Percentiles rank a stretch among this genome's conserved stretches.
Evolutionary conservation across 2,329 filamentous ascomycete species (phyloP).

Genomic region (Aspergillus eucalypticola): DNA sequence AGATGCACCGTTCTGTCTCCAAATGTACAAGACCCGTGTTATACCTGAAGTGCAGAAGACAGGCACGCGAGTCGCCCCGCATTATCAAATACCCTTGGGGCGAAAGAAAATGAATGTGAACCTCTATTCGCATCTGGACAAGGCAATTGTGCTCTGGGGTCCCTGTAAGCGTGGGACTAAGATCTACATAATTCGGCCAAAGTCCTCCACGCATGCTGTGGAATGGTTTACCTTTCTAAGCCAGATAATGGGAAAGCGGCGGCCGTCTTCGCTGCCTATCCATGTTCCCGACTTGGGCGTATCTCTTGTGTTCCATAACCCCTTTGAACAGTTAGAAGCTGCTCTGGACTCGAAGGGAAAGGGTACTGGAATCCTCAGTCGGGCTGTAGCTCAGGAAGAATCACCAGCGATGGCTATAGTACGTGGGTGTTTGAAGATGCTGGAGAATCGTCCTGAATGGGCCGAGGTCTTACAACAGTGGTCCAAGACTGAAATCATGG

Average conservation of each 20-base stretch:
- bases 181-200: constrained; percentile 64
- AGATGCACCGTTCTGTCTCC: constrained; percentile 57
- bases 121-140: constrained; percentile 66
- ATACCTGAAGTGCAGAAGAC: constrained; percentile 61
- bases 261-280: constrained; percentile 59
- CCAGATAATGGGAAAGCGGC: constrained; percentile 59
- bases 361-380: constrained; percentile 45
- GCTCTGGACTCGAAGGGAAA: constrained; percentile 42
- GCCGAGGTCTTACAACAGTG: constrained; percentile 60
- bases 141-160: constrained; percentile 65
- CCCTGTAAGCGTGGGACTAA: constrained; percentile 55
- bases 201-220: constrained; percentile 61
- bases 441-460: constrained; percentile 60
- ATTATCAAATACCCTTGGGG: constrained; percentile 59
- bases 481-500: constrained; percentile 60
- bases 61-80: constrained; percentile 55
- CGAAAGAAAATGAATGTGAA: constrained; percentile 59
- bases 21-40: constrained; percentile 63
- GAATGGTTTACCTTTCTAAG: constrained; percentile 70
- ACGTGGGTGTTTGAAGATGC: constrained; percentile 58
- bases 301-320: constrained; percentile 59
- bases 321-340: constrained; percentile 54
- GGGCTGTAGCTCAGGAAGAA: constrained; percentile 49
- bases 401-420: constrained; percentile 60
- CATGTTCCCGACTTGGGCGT: constrained; percentile 65